Conservation (phyloP, 306 rosid genomes). For the Rosa chinensis region DNA sequence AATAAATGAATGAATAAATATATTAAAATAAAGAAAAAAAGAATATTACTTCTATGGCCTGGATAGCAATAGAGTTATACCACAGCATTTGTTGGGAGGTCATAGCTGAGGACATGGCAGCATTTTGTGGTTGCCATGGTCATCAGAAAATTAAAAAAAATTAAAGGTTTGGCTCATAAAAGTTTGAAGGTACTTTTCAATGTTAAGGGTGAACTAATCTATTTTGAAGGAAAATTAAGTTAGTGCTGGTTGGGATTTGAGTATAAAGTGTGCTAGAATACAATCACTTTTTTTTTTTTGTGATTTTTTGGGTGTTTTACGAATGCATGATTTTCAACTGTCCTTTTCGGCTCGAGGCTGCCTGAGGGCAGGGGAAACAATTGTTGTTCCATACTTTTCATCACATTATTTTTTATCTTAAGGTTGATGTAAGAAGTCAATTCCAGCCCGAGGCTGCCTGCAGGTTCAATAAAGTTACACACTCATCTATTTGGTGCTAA, state of each 20-base stretch:
- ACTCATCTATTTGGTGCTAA: constrained; percentile 73
- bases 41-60: neutral
- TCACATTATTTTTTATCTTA: neutral
- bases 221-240: neutral
- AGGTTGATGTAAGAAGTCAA: constrained; percentile 34
- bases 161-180: neutral
- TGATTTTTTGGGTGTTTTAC: neutral
- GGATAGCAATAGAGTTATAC: neutral
- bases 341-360: neutral
- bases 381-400: constrained; percentile 6
- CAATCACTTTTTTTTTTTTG: neutral
- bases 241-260: constrained; percentile 1
- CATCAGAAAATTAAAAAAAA: neutral
- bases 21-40: neutral
- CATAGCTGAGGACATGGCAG: neutral
- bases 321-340: neutral
- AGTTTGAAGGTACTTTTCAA: neutral
- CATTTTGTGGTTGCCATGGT: neutral
- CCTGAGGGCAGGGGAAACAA: neutral
- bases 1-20: neutral
- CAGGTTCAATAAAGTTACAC: constrained; percentile 71
- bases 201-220: neutral
- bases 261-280: neutral
- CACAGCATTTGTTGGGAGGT: neutral
- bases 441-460: constrained; percentile 89